Evolutionary conservation across 208 protist genomes (phyloP).

Genomic region (Wallacemonas sp.): DNA sequence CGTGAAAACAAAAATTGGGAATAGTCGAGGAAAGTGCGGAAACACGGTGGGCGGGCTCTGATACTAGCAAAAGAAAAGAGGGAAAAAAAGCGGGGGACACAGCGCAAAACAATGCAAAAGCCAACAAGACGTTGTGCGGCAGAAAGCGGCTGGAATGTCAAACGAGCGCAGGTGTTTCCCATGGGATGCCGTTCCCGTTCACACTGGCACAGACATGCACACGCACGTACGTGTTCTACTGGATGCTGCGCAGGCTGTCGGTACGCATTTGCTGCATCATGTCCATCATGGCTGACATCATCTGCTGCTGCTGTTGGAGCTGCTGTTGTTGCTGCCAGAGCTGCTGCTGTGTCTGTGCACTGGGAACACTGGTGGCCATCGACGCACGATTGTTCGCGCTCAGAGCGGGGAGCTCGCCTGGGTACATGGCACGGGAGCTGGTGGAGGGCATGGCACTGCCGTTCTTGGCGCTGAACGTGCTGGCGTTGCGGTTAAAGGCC

Average conservation of each 20-base stretch:
- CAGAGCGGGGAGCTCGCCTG: not conserved
- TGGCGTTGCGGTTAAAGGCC: slow-evolving; percentile 40
- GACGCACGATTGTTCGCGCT: slow-evolving; percentile 9
- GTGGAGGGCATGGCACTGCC: slow-evolving; percentile 2
- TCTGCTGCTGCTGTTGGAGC: not conserved
- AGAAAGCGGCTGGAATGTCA: no score
- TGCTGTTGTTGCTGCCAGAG: slow-evolving; percentile 1
- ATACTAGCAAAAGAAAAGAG: no score
- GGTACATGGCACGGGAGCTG: slow-evolving; percentile 3
- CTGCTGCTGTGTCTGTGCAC: slow-evolving; percentile 8
- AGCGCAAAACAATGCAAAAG: no score
- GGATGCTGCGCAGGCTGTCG: slow-evolving; percentile 5
- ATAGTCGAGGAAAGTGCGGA: no score
- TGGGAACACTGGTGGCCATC: not conserved
- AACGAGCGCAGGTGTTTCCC: no score
- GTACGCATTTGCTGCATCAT: slow-evolving; percentile 37
- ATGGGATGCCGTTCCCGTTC: no score
- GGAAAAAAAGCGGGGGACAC: no score
- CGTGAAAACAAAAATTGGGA: no score
- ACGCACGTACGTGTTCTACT: no score
- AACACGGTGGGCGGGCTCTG: no score
- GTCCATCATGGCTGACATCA: slow-evolving; percentile 29
- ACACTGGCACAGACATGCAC: no score
- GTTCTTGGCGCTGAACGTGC: slow-evolving; percentile 15
- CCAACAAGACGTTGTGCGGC: no score